phyloP scores from a whole-genome alignment of 495 filamentous ascomycete genomes.

The Monascus purpureus region DNA sequence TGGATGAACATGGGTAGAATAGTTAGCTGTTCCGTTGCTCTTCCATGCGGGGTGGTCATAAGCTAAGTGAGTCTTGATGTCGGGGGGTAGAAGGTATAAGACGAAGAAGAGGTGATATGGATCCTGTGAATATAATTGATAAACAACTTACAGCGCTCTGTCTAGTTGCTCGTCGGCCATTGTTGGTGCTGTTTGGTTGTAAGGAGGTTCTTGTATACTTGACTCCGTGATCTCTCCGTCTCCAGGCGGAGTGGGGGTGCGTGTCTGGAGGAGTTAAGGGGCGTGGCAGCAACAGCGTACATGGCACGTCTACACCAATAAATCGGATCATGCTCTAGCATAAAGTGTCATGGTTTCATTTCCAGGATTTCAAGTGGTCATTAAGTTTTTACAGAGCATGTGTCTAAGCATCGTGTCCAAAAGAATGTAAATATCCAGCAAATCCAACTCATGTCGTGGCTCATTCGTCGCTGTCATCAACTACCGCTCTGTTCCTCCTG shows the following conservation, averaged over 20 bases:
- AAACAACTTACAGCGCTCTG: constrained; percentile 43
- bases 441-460: neutral
- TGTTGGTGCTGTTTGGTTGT: constrained; percentile 8
- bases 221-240: too few relatives aligned
- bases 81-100: neutral
- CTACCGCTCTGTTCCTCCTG: constrained; percentile 10
- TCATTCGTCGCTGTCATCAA: constrained; percentile 23
- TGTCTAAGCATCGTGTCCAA: too few relatives aligned
- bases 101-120: neutral
- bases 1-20: constrained; percentile 19
- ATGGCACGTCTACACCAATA: neutral
- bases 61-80: too few relatives aligned
- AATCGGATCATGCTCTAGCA: too few relatives aligned
- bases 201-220: too few relatives aligned
- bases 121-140: too few relatives aligned
- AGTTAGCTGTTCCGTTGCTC: constrained; percentile 13
- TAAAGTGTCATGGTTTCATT: too few relatives aligned
- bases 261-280: constrained; percentile 7
- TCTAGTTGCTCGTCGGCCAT: constrained; percentile 47
- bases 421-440: neutral
- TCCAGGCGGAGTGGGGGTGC: constrained; percentile 20
- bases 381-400: too few relatives aligned
- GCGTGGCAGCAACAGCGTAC: constrained; percentile 8
- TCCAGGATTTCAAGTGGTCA: too few relatives aligned
- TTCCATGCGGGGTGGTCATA: constrained; percentile 18